These are phyloP conservation scores for Euryodendron excelsum DNA, from an alignment of 148 eudicot genomes.

Conservation along the genomic window DNA sequence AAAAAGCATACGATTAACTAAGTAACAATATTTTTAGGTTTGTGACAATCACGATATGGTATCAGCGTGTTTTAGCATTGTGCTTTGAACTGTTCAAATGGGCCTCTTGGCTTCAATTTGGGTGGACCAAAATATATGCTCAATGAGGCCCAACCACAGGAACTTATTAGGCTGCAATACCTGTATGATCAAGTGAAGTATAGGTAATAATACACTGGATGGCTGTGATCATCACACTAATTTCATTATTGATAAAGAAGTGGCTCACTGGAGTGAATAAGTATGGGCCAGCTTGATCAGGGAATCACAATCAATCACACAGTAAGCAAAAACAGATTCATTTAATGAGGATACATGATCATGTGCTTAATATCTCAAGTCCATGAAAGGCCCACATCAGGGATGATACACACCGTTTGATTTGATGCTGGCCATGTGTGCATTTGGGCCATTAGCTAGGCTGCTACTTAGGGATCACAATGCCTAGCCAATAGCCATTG, in stretches of 20 bases:
- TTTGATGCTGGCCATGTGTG: not conserved
- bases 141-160: not conserved
- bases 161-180: not conserved
- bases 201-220: too few relatives aligned
- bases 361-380: conserved; percentile 2
- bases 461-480: not conserved
- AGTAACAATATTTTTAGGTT: too few relatives aligned
- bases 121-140: not conserved
- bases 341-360: not conserved
- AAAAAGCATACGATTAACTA: too few relatives aligned
- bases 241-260: too few relatives aligned
- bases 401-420: conserved; percentile 2
- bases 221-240: too few relatives aligned
- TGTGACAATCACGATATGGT: too few relatives aligned
- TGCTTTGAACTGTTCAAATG: not conserved
- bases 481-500: not conserved
- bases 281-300: too few relatives aligned
- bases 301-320: too few relatives aligned
- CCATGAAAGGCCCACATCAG: conserved; percentile 12
- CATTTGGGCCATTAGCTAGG: not conserved
- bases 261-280: too few relatives aligned
- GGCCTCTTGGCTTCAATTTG: not conserved
- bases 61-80: too few relatives aligned
- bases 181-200: not conserved
- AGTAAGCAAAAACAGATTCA: not conserved